phyloP scores from a whole-genome alignment of 352 stramenopile genomes.

The Thraustotheca clavata region DNA sequence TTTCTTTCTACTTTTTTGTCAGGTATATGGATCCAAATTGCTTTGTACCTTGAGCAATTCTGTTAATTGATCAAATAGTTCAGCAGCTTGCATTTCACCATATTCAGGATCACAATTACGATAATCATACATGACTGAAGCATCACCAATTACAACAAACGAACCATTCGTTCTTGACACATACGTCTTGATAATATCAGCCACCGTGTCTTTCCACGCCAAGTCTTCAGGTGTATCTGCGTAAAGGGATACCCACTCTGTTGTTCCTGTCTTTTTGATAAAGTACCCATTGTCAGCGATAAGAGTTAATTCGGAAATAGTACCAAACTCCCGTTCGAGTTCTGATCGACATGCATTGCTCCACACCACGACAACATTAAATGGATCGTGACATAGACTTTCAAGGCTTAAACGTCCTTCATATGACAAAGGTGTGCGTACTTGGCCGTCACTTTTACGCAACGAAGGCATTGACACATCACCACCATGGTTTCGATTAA shows the following conservation, averaged over 20 bases:
- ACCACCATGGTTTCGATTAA: conserved; percentile 17
- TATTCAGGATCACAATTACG: conserved; percentile 97
- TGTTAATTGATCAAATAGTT: conserved; percentile 87
- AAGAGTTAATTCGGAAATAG: conserved; percentile 44
- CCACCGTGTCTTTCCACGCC: conserved; percentile 92
- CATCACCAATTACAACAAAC: conserved; percentile 96
- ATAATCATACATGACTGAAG: conserved; percentile 97
- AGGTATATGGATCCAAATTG: conserved; percentile 57
- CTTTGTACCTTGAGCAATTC: conserved; percentile 88
- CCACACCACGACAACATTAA: conserved; percentile 59
- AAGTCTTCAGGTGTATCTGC: conserved; percentile 46
- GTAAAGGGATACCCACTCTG: conserved; percentile 53
- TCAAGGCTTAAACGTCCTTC: conserved; percentile 45
- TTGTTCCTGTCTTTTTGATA: conserved; percentile 32
- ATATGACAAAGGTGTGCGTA: conserved; percentile 50
- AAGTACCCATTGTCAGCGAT: conserved; percentile 66
- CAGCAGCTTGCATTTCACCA: conserved; percentile 95
- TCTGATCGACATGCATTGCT: conserved; percentile 51
- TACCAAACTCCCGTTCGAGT: conserved; percentile 44
- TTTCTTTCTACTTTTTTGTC: conserved; percentile 45
- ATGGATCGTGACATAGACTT: conserved; percentile 44
- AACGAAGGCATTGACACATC: conserved; percentile 21
- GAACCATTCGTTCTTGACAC: conserved; percentile 95
- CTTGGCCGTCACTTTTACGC: conserved; percentile 56
- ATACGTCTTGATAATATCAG: conserved; percentile 96